Evolutionary conservation across 306 rosid genomes (phyloP).

Genomic region (Prinsepia uniflora): DNA sequence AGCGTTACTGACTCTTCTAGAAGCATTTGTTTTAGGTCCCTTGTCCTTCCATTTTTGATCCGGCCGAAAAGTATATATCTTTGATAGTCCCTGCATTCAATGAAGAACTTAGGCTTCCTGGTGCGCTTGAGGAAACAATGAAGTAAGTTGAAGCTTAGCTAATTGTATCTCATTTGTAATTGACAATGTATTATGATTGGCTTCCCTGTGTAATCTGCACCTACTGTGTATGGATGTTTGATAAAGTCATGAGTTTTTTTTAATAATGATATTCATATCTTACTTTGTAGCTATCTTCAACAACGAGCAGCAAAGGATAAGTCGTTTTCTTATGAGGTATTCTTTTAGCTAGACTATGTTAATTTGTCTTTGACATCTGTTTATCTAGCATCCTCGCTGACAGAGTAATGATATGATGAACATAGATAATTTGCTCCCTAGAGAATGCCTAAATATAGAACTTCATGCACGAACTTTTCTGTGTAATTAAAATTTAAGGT

Average conservation of each 20-base stretch:
- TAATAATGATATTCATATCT: constrained; percentile 21
- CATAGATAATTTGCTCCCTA: neutral
- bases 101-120: constrained; percentile 83
- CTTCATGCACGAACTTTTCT: neutral
- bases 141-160: constrained; percentile 46
- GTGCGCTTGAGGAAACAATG: constrained; percentile 81
- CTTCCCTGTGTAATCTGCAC: neutral
- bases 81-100: constrained; percentile 84
- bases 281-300: constrained; percentile 75
- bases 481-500: neutral
- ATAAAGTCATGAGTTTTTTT: neutral
- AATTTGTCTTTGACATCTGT: neutral
- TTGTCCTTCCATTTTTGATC: constrained; percentile 77
- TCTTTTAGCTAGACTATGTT: neutral
- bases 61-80: constrained; percentile 80
- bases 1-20: constrained; percentile 21
- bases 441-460: neutral
- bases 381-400: neutral
- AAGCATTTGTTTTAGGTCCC: constrained; percentile 46
- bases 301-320: constrained; percentile 70
- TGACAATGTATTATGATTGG: neutral
- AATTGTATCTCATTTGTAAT: constrained; percentile 6
- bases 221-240: neutral
- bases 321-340: constrained; percentile 88
- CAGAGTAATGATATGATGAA: neutral